Base-by-base conservation (phyloP, 257 asterid species). In the Mentha longifolia region DNA sequence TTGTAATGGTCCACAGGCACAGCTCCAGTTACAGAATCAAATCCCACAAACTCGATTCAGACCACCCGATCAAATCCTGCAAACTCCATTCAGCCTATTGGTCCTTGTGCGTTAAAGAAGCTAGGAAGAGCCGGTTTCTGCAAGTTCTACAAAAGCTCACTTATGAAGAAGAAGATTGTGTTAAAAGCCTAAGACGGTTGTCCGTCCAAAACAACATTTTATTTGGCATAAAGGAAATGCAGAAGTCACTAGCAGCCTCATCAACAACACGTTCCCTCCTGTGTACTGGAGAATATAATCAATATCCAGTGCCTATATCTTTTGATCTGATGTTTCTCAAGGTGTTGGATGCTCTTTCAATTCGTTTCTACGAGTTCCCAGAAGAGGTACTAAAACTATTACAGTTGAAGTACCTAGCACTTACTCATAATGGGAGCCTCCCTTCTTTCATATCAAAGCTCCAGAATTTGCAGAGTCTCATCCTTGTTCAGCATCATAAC, bases 361-460 rank as follows among this genome's bases (percentile, higher is more conserved):
- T 45, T 12, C 58, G 58, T 2, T 51, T 17, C 11, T 58, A 71
- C 7, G 30, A 49, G 30, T 76, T 56, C 47, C 73, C 72, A 0
- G 0, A 1, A 0, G 58, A 25, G 16, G 61, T 75, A 6, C 3
- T 62, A 15, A 28, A 56, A 37, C 56, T 54, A 7, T 1, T 70
- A 10, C 52, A 70, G 1, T 46, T 70, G 30, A 49, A 10, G 49
- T 65, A 76, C 63, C 68, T 76, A 12, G 58, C 69, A 16, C 25
- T 70, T 39, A 55, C 61, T 5, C 47, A 1, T 1, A 6, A 50
- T 6, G 47, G 14, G 20, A 9, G 7, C 0, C 15, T 74, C 31
- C 63, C 67, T 0, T 2, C 62, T 19, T 43, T 55, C 35, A 50
- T 71, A 65, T 39, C 41, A 4, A 57, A 20, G 10, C 80, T 76